Evolutionary conservation across 352 stramenopile species (phyloP), one percentile per base, ranked within the genome.

Genomic region (Globisporangium iwayamae): DNA sequence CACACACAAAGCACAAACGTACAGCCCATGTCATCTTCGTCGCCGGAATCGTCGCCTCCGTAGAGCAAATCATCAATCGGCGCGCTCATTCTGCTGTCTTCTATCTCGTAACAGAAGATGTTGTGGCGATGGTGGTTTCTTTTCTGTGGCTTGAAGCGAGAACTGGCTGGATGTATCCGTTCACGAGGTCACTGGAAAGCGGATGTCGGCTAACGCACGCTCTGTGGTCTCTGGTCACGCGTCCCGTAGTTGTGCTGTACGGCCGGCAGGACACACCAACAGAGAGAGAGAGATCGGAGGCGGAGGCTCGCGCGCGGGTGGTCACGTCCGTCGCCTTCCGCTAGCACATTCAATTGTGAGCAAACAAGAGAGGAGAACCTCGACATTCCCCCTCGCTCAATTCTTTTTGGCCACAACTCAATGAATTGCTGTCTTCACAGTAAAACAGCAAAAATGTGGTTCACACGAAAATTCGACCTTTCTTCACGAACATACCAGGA

Each of bases 51-150:
- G 46, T 93, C 84, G 61, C 80, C 84, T 51, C 81, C 84, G 67
- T 85, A 95, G 54, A 95, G 72, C 60, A 95, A 66, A 65, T 93
- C 81, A 62, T 95, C 87, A 50, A 95, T 91, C 36, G 83, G 87
- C 43, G 87, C 87, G 64, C 87, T 94, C 85, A 94, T 94, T 30
- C 30, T 45, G 45, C n/a, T 50, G 39, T 14, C 39, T 14, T 18
- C n/a, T n/a, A n/a, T n/a, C n/a, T n/a, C n/a, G n/a, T n/a, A n/a
- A n/a, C n/a, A n/a, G n/a, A n/a, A n/a, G n/a, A n/a, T n/a, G n/a
- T 2, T n/a, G 10, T 56, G 50, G 6, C 22, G 28, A 56, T 39
- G 48, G 20, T 70, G 30, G 32, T 32, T 53, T 68, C 14, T 45
- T 52, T 51, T 61, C 14, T 36, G n/a, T 56, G 22, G 7, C 25